These are phyloP conservation scores for Pseudomassariella vexata DNA, from an alignment of 2,329 filamentous ascomycete genomes.

Conservation along the genomic window DNA sequence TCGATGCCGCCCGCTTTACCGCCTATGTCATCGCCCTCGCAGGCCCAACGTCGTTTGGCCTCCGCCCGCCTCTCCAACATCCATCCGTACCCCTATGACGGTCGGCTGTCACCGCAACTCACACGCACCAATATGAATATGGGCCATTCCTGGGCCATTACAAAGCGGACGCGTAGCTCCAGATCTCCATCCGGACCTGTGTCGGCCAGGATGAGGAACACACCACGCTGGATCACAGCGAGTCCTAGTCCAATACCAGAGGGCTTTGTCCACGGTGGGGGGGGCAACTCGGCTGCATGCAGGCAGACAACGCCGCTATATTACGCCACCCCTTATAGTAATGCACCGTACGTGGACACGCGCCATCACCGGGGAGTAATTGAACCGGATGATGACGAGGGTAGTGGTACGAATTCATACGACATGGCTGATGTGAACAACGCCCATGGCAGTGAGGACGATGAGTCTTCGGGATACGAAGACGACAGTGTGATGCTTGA, in stretches of 20 bases:
- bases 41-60: slow-evolving; percentile 37
- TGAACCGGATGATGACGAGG: slow-evolving; percentile 22
- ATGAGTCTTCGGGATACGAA: slow-evolving; percentile 16
- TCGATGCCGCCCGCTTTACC: slow-evolving; percentile 43
- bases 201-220: slow-evolving; percentile 29
- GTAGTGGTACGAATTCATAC: slow-evolving; percentile 23
- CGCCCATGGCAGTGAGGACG: slow-evolving; percentile 22
- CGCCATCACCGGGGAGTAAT: slow-evolving; percentile 22
- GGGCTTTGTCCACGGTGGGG: slow-evolving; percentile 25
- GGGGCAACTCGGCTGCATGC: slow-evolving; percentile 1
- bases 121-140: slow-evolving; percentile 22
- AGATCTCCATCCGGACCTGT: slow-evolving; percentile 49
- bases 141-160: slow-evolving; percentile 20
- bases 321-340: slow-evolving; percentile 71
- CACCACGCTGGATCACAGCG: slow-evolving; percentile 47
- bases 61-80: slow-evolving; percentile 28
- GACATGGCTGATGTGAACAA: slow-evolving; percentile 29
- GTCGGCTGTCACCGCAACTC: slow-evolving; percentile 31
- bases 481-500: slow-evolving; percentile 21
- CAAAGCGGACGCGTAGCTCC: slow-evolving; percentile 45
- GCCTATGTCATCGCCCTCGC: slow-evolving; percentile 31
- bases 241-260: slow-evolving; percentile 38
- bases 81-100: slow-evolving; percentile 25
- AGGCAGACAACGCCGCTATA: slow-evolving; percentile 54
- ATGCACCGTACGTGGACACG: slow-evolving; percentile 42